A percentile compares a stretch with the other conserved stretches of the same genome.
These are phyloP conservation scores for Picea abies DNA, from an alignment of 83 land plant species.

Conservation along the genomic window DNA sequence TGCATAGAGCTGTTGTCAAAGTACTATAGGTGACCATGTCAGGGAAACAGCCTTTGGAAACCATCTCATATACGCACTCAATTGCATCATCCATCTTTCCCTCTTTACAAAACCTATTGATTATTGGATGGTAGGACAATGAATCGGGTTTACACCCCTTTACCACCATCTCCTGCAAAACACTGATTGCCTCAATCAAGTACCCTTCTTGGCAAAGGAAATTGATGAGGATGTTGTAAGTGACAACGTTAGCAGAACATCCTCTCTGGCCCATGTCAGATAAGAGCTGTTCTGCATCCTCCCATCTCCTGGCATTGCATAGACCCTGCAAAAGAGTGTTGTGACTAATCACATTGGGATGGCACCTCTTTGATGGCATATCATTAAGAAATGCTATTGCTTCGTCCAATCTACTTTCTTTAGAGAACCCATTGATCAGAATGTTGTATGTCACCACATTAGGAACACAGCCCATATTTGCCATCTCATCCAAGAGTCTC, in stretches of 20 bases:
- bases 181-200: not conserved
- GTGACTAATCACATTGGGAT: constrained; percentile 50
- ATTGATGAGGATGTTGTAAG: constrained; percentile 21
- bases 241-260: constrained; percentile 53
- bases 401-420: constrained; percentile 52
- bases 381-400: constrained; percentile 39
- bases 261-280: constrained; percentile 50
- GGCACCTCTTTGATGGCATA: constrained; percentile 48
- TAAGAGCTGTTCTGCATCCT: constrained; percentile 51
- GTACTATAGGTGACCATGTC: constrained; percentile 9
- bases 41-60: constrained; percentile 33
- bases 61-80: constrained; percentile 53
- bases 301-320: constrained; percentile 59
- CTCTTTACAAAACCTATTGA: constrained; percentile 56
- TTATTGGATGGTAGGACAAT: constrained; percentile 51
- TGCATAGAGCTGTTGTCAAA: constrained; percentile 15
- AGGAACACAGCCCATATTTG: constrained; percentile 42
- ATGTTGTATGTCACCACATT: constrained; percentile 59
- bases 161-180: not conserved
- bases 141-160: constrained; percentile 14
- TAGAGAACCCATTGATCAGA: constrained; percentile 55
- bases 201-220: constrained; percentile 1
- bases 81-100: constrained; percentile 58
- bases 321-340: constrained; percentile 45
- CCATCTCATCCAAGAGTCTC: constrained; percentile 59